Evolutionary conservation across 2,329 filamentous ascomycete species (phyloP).

Genomic region (Colletotrichum limetticola): DNA sequence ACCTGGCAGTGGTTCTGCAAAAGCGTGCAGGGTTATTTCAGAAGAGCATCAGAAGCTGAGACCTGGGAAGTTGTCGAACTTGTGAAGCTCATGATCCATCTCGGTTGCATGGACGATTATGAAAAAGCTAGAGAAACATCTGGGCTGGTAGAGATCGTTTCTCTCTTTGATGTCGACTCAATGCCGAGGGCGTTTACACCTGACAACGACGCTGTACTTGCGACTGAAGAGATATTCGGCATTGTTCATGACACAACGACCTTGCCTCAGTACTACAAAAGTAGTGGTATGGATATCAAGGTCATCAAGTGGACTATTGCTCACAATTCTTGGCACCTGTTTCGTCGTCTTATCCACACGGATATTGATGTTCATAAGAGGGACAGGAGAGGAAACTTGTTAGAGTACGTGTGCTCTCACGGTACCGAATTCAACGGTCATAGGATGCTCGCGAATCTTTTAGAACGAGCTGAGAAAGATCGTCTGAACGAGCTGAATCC

Average conservation of each 20-base stretch:
- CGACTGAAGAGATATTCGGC: slow-evolving; percentile 3
- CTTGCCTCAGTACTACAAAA: not conserved
- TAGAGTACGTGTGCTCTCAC: slow-evolving; percentile 1
- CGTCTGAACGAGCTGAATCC: not conserved
- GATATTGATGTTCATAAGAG: not conserved
- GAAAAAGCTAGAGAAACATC: not conserved
- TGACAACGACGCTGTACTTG: not conserved
- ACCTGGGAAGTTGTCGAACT: not conserved
- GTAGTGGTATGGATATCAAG: not conserved
- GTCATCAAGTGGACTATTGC: slow-evolving; percentile 4
- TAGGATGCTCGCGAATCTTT: not conserved
- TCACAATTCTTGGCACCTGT: slow-evolving; percentile 6
- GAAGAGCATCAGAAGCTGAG: not conserved
- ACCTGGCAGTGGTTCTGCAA: not conserved
- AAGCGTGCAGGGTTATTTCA: not conserved
- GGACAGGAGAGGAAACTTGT: not conserved
- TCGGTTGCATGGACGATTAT: not conserved
- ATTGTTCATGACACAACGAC: not conserved
- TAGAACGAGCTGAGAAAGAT: not conserved
- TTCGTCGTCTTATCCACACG: not conserved
- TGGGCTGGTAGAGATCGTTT: not conserved
- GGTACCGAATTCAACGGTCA: not conserved
- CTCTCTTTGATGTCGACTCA: not conserved
- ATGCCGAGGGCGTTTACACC: not conserved
- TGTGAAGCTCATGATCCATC: not conserved